Evolutionary conservation across 805 yeast genomes (phyloP).

Genomic region (Ogataea glucozyma): DNA sequence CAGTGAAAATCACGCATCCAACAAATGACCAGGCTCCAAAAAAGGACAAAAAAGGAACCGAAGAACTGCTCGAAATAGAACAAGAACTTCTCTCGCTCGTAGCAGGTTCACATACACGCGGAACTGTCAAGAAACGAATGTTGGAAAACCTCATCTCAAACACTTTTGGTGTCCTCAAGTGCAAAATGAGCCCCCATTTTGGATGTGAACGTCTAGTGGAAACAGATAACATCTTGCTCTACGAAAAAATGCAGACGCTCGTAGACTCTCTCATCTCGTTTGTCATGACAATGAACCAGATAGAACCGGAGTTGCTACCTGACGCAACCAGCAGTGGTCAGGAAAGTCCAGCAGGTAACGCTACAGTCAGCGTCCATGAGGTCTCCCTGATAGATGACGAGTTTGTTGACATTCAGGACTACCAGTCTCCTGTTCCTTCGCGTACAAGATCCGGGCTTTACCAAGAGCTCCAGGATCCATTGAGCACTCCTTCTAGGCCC

Average conservation of each 20-base stretch:
- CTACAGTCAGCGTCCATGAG: slow-evolving; percentile 1
- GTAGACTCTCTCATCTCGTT: slow-evolving; percentile 35
- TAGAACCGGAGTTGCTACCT: slow-evolving; percentile 11
- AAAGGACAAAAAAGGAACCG: not conserved
- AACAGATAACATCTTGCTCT: slow-evolving; percentile 27
- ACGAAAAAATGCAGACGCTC: slow-evolving; percentile 35
- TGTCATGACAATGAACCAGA: slow-evolving; percentile 27
- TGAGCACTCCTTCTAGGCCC: not conserved
- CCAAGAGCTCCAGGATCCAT: too few species aligned
- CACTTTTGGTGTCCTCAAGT: slow-evolving; percentile 21
- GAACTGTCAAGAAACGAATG: slow-evolving; percentile 14
- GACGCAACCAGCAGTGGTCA: too few species aligned
- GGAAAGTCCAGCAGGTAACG: not conserved
- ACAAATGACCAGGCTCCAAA: not conserved
- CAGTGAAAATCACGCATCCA: slow-evolving; percentile 6
- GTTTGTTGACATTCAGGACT: slow-evolving; percentile 16
- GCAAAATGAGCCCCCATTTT: slow-evolving; percentile 2
- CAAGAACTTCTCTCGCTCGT: slow-evolving; percentile 15
- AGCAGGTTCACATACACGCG: slow-evolving; percentile 8
- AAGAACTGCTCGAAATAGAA: slow-evolving; percentile 17
- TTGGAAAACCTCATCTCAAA: slow-evolving; percentile 16
- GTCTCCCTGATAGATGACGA: slow-evolving; percentile 14
- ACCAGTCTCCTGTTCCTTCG: not conserved
- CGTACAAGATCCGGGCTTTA: not conserved
- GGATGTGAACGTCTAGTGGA: slow-evolving; percentile 12